phyloP scores from a whole-genome alignment of 139 green algal genomes.

The Penium margaritaceum region DNA sequence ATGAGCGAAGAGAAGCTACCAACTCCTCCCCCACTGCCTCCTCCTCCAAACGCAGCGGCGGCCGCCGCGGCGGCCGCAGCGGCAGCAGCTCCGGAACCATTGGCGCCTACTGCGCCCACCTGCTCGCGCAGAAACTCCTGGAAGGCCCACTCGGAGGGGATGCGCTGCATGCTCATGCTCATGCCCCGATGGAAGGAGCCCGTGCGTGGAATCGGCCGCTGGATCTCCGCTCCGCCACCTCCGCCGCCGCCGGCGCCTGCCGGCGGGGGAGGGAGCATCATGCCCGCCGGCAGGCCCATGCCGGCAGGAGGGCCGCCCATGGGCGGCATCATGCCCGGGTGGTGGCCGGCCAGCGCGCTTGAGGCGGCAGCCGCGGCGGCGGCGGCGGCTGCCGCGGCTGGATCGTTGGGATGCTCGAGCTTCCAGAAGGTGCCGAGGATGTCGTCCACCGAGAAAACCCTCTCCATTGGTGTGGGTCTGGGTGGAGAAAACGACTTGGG shows the following conservation, averaged over 20 bases:
- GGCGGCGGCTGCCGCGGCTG: not conserved
- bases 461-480: no score
- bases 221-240: not conserved
- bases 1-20: not conserved
- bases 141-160: constrained; percentile 33
- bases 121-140: constrained; percentile 35
- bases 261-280: not conserved
- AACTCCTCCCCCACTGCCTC: not conserved
- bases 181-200: not conserved
- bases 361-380: not conserved
- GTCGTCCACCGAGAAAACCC: constrained; percentile 43
- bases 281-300: not conserved
- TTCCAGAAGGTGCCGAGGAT: constrained; percentile 48
- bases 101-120: not conserved
- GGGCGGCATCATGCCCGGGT: no score
- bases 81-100: no score
- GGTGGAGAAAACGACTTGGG: no score
- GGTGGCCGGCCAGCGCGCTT: not conserved
- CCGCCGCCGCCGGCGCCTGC: not conserved
- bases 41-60: not conserved
- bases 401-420: constrained; percentile 18
- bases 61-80: not conserved
- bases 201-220: constrained; percentile 5
- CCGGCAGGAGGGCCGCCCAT: not conserved
- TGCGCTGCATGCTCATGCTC: constrained; percentile 42